A percentile compares a stretch with the other conserved stretches of the same genome.
These are phyloP conservation scores for Coprinopsis cinerea DNA, from an alignment of 768 basidiomycete genomes.

Conservation along the genomic window DNA sequence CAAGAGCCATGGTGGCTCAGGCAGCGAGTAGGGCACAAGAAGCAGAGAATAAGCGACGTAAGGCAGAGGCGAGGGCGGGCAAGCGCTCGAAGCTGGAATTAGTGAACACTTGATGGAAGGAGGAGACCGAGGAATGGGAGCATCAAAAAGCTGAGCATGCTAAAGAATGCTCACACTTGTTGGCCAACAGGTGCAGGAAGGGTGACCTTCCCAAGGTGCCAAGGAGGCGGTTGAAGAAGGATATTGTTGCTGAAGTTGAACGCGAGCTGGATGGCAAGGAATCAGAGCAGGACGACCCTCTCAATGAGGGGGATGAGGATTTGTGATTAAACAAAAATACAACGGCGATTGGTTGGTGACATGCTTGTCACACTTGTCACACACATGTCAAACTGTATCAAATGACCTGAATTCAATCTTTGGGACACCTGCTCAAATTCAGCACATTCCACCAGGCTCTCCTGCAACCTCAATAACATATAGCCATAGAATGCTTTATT, in stretches of 20 bases:
- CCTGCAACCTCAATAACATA: too few species aligned
- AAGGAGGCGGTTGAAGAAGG: not conserved
- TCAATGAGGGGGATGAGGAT: not conserved
- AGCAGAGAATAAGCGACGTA: not conserved
- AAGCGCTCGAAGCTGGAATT: not conserved
- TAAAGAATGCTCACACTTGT: not conserved
- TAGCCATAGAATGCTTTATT: too few species aligned
- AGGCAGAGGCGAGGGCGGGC: not conserved
- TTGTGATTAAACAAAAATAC: not conserved
- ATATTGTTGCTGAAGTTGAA: not conserved
- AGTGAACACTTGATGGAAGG: conserved; percentile 2
- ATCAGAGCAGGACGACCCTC: not conserved
- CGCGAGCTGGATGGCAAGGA: not conserved
- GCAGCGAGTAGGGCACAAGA: not conserved
- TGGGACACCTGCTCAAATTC: too few species aligned
- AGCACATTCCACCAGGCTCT: too few species aligned
- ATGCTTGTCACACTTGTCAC: not conserved
- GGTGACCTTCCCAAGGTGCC: conserved; percentile 1
- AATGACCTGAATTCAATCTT: not conserved
- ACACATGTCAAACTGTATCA: not conserved
- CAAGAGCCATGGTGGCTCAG: not conserved
- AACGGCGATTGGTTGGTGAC: not conserved
- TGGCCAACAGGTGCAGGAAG: not conserved
- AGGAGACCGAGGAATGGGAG: not conserved
- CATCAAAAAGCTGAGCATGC: not conserved